Evolutionary conservation across 1,284 basidiomycete genomes (phyloP).

Genomic region (Fomes fomentarius): DNA sequence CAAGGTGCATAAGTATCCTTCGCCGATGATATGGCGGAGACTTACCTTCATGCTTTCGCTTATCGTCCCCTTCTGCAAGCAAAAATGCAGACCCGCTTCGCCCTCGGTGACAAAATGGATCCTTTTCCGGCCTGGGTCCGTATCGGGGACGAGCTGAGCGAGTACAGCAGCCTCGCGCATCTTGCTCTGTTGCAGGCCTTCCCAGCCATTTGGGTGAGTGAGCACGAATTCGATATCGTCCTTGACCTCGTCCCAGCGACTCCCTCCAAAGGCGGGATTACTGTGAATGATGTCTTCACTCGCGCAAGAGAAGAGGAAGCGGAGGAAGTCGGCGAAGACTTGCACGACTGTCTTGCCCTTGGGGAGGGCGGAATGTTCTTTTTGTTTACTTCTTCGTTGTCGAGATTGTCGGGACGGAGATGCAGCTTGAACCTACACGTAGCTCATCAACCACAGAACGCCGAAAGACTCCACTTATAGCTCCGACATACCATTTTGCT

Average conservation of each 20-base stretch:
- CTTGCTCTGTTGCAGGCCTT: constrained; percentile 43
- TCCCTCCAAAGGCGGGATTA: constrained; percentile 41
- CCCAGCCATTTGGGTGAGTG: constrained; percentile 50
- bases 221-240: constrained; percentile 39
- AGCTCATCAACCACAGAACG: constrained; percentile 57
- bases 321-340: constrained; percentile 56
- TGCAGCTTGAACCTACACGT: constrained; percentile 60
- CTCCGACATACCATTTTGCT: constrained; percentile 26
- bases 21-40: background rate
- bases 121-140: constrained; percentile 34
- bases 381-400: constrained; percentile 20
- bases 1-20: too few relatives aligned
- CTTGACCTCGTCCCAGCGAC: constrained; percentile 40
- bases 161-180: constrained; percentile 41
- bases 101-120: constrained; percentile 54
- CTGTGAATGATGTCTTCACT: constrained; percentile 49
- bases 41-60: background rate
- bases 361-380: constrained; percentile 32
- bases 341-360: constrained; percentile 46
- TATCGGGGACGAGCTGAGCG: constrained; percentile 37
- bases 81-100: constrained; percentile 53
- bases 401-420: constrained; percentile 42
- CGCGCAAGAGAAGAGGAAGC: constrained; percentile 51
- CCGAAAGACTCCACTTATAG: constrained; percentile 55
- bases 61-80: constrained; percentile 28